A percentile compares a stretch with the other conserved stretches of the same genome.
Evolutionary conservation across 1,284 basidiomycete genomes (phyloP).

Genomic region (Ustilago tritici): DNA sequence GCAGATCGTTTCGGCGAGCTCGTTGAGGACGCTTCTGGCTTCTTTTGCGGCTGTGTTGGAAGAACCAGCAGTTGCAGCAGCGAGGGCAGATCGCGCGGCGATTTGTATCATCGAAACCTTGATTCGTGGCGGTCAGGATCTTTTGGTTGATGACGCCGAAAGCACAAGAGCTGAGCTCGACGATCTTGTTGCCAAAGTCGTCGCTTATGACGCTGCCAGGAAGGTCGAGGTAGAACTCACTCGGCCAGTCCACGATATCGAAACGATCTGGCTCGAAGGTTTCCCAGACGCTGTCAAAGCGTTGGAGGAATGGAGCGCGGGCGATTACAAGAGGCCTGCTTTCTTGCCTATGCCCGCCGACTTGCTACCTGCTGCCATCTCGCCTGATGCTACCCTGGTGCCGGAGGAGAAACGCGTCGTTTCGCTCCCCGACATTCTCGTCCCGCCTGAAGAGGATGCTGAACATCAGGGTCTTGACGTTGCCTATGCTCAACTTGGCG

Average conservation of each 20-base stretch:
- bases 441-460: conserved; percentile 62
- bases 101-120: conserved; percentile 88
- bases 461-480: conserved; percentile 58
- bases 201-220: conserved; percentile 54
- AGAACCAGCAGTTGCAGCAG: conserved; percentile 88
- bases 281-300: conserved; percentile 61
- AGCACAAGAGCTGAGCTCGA: conserved; percentile 53
- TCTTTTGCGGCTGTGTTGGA: conserved; percentile 86
- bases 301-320: conserved; percentile 39
- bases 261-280: conserved; percentile 57
- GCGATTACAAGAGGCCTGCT: conserved; percentile 48
- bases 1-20: conserved; percentile 79
- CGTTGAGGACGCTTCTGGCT: conserved; percentile 81
- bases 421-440: conserved; percentile 56
- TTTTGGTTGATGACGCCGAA: conserved; percentile 33
- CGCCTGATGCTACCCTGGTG: conserved; percentile 33
- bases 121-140: conserved; percentile 60
- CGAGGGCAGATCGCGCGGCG: conserved; percentile 84
- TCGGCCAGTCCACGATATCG: conserved; percentile 47
- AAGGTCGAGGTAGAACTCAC: conserved; percentile 55
- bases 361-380: conserved; percentile 62
- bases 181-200: conserved; percentile 55
- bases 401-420: conserved; percentile 38
- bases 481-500: conserved; percentile 39
- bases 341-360: conserved; percentile 61